Evolutionary conservation across 352 stramenopile genomes (phyloP), one percentile per base, ranked within the genome.

Genomic region (Globisporangium cederbergense): DNA sequence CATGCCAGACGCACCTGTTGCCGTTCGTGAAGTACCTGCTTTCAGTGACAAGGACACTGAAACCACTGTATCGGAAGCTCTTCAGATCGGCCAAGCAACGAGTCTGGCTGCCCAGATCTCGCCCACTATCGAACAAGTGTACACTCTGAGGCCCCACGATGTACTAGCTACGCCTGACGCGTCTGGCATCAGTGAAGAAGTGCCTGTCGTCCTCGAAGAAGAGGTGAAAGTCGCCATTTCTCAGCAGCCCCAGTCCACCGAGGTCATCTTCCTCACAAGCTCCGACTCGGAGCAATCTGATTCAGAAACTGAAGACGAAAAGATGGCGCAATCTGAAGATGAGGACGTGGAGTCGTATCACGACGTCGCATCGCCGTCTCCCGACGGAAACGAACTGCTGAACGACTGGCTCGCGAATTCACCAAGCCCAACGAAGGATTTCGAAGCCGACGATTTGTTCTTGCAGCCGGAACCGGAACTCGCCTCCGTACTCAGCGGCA

Each of bases 401-500:
- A 32, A 28, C 14, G 51, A 57, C 2, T 43, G 51, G 51, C n/a
- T 57, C 9, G 28, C 20, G 51, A 57, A 43, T 8, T 6, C 51
- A 18, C 4, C 16, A 43, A 30, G 51, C 30, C 28, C 30, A 28
- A 22, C 8, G 1, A 57, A n/a, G 8, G 51, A 57, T 18, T 57
- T 57, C 20, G 51, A 43, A 57, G 30, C 51, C 14, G 30, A 57
- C 30, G 51, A 57, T 25, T 30, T 30, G 8, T 57, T 57, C 43
- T 7, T 57, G 18, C 51, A 43, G 20, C 51, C 30, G 22, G 28
- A 43, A 7, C 51, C 30, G 3, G 32, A 13, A 9, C 28, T 28
- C 51, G 20, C 30, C 11, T 42, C 16, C 30, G 38, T 8, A 18
- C 3, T 25, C 14, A 38, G 22, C 36, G 49, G n/a, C 11, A 18